phyloP scores from a whole-genome alignment of 1,284 basidiomycete species.

The Malassezia sympodialis region DNA sequence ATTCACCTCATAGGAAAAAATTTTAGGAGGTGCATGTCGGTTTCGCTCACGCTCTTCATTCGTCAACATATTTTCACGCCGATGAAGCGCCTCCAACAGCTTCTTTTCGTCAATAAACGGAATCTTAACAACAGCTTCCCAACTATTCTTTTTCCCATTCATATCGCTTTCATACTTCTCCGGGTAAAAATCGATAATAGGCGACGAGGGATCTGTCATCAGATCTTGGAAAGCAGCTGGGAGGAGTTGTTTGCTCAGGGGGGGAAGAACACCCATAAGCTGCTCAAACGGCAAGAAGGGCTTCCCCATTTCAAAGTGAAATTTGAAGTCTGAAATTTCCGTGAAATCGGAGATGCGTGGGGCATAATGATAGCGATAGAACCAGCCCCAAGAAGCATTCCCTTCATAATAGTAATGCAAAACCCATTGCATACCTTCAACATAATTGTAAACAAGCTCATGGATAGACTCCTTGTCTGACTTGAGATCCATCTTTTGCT shows the following conservation, averaged over 20 bases:
- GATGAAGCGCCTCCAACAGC: constrained; percentile 58
- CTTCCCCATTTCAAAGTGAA: constrained; percentile 72
- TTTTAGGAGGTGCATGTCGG: constrained; percentile 65
- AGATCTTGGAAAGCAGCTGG: constrained; percentile 80
- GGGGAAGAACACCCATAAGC: constrained; percentile 92
- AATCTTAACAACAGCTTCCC: constrained; percentile 98
- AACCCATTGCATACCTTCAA: constrained; percentile 96
- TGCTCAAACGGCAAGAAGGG: constrained; percentile 94
- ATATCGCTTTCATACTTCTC: constrained; percentile 78
- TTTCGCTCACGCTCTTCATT: constrained; percentile 71
- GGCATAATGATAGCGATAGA: constrained; percentile 95
- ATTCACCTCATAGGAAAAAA: constrained; percentile 61
- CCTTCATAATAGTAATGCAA: constrained; percentile 98
- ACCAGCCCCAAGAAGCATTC: constrained; percentile 96
- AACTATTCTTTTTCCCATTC: constrained; percentile 96
- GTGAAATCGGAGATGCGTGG: constrained; percentile 62
- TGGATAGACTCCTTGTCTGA: constrained; percentile 54
- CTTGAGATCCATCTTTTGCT: constrained; percentile 46
- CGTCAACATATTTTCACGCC: constrained; percentile 70
- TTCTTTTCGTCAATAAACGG: constrained; percentile 86
- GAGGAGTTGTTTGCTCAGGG: constrained; percentile 75
- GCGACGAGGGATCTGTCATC: constrained; percentile 74
- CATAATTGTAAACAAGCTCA: constrained; percentile 56
- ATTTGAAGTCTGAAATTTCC: constrained; percentile 66
- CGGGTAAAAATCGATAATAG: constrained; percentile 92